Evolutionary conservation across 495 filamentous ascomycete species (phyloP).

Genomic region (Hamigera avellanea): DNA sequence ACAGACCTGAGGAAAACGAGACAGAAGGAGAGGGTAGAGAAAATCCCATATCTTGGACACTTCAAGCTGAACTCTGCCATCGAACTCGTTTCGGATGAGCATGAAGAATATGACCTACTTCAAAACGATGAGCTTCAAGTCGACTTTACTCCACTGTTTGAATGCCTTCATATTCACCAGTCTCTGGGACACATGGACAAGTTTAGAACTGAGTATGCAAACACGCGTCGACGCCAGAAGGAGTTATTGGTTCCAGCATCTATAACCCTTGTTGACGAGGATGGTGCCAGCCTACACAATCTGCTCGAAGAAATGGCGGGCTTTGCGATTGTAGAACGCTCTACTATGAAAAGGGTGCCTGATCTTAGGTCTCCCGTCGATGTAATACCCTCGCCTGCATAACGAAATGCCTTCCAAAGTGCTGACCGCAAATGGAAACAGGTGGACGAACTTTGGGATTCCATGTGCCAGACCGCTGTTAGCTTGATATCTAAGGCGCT

Average conservation of each 20-base stretch:
- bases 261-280: slow-evolving; percentile 58
- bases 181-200: slow-evolving; percentile 85
- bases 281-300: slow-evolving; percentile 68
- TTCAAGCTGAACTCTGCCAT: slow-evolving; percentile 95
- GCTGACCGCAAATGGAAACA: slow-evolving; percentile 15
- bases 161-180: slow-evolving; percentile 94
- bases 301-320: slow-evolving; percentile 88
- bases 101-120: slow-evolving; percentile 86
- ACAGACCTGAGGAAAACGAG: slow-evolving; percentile 77
- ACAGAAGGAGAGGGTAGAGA: slow-evolving; percentile 68
- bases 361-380: slow-evolving; percentile 74
- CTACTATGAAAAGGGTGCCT: slow-evolving; percentile 77
- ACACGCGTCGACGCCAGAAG: slow-evolving; percentile 80
- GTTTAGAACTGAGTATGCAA: slow-evolving; percentile 82
- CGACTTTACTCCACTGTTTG: slow-evolving; percentile 89
- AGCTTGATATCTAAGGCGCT: slow-evolving; percentile 67
- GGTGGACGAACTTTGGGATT: slow-evolving; percentile 97
- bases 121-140: slow-evolving; percentile 90
- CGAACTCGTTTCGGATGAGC: slow-evolving; percentile 88
- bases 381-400: slow-evolving; percentile 28
- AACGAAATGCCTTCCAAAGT: neutral
- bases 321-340: slow-evolving; percentile 92
- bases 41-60: slow-evolving; percentile 54
- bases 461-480: slow-evolving; percentile 85
- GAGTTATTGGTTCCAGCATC: slow-evolving; percentile 71